These are phyloP conservation scores for Aristolochia californica DNA, from an alignment of 164 flowering plant genomes.

Conservation along the genomic window DNA sequence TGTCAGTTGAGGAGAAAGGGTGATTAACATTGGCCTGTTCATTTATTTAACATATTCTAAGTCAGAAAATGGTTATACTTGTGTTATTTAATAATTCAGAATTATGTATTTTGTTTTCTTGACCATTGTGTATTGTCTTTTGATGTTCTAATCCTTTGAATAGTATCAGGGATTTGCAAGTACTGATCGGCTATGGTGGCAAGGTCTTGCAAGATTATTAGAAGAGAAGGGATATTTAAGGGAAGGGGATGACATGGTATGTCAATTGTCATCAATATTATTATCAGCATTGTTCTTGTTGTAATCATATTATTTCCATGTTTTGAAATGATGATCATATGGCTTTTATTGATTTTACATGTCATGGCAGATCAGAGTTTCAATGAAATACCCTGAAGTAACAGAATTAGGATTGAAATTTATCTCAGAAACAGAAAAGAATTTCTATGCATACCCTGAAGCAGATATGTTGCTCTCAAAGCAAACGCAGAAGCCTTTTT, in stretches of 20 bases:
- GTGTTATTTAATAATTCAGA: no score
- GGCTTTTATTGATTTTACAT: not conserved
- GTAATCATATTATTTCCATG: not conserved
- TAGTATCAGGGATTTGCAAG: constrained; percentile 43
- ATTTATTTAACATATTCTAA: no score
- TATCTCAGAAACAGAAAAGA: constrained; percentile 23
- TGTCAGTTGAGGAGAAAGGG: no score
- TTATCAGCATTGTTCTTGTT: no score
- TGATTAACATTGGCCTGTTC: no score
- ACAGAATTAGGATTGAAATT: constrained; percentile 47
- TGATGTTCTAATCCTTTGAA: constrained; percentile 6
- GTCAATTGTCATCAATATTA: constrained; percentile 1
- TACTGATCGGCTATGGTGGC: constrained; percentile 76
- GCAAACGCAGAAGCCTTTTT: constrained; percentile 21
- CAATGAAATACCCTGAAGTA: constrained; percentile 54
- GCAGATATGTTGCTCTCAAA: constrained; percentile 74
- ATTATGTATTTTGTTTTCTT: no score
- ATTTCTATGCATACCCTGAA: constrained; percentile 48
- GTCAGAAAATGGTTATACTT: no score
- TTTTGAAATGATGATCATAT: not conserved
- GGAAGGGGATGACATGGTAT: constrained; percentile 57
- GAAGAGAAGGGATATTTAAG: constrained; percentile 58
- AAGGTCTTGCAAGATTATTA: constrained; percentile 69
- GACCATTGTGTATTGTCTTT: not conserved
- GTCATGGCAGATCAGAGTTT: constrained; percentile 39